Percentiles rank a stretch among this genome's conserved stretches.
Evolutionary conservation across 2,329 filamentous ascomycete genomes (phyloP).

Genomic region (Colletotrichum lindemuthianum): DNA sequence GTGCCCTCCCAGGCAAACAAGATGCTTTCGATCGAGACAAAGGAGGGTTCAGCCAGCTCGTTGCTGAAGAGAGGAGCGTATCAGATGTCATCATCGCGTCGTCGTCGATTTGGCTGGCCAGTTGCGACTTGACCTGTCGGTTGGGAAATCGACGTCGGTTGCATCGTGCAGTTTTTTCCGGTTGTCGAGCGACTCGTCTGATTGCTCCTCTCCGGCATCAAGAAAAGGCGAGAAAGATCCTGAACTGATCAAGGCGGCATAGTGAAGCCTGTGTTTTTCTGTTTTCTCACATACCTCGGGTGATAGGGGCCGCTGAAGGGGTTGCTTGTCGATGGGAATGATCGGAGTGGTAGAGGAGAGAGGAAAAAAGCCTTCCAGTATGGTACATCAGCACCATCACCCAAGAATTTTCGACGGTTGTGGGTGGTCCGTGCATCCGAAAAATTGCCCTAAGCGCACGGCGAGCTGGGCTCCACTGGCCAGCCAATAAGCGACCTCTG

Average conservation of each 20-base stretch:
- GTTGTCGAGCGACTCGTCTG: slow-evolving; percentile 47
- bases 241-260: slow-evolving; percentile 43
- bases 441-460: slow-evolving; percentile 55
- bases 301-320: slow-evolving; percentile 40
- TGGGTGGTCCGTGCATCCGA: slow-evolving; percentile 45
- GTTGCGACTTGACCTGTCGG: slow-evolving; percentile 30
- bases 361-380: slow-evolving; percentile 29
- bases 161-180: slow-evolving; percentile 7
- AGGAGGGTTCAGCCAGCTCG: slow-evolving; percentile 77
- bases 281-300: slow-evolving; percentile 56
- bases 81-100: slow-evolving; percentile 48
- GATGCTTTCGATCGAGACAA: slow-evolving; percentile 42
- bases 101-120: slow-evolving; percentile 39
- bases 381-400: slow-evolving; percentile 15
- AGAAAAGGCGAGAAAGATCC: slow-evolving; percentile 54
- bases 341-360: slow-evolving; percentile 35
- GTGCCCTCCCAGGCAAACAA: slow-evolving; percentile 65
- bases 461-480: slow-evolving; percentile 14
- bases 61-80: slow-evolving; percentile 71
- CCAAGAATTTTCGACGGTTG: slow-evolving; percentile 46
- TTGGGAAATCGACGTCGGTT: slow-evolving; percentile 18
- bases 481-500: slow-evolving; percentile 28
- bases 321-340: slow-evolving; percentile 40
- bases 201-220: slow-evolving; percentile 72
- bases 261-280: slow-evolving; percentile 12